phyloP scores from a whole-genome alignment of 176 grass and related monocot genomes.

The Pontederia paniculata region DNA sequence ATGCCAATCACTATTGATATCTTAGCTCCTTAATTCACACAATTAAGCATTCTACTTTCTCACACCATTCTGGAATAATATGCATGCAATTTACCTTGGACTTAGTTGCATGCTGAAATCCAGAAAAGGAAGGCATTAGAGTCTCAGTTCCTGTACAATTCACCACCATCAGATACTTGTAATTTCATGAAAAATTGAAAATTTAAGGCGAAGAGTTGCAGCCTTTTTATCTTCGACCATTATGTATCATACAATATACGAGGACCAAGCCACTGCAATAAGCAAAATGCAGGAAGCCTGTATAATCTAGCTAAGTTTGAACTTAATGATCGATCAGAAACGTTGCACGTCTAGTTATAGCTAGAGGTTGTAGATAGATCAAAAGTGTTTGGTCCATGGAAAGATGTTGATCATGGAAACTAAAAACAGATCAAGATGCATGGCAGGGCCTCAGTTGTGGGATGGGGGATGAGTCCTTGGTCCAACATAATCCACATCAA shows the following conservation, averaged over 20 bases:
- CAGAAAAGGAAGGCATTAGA: not conserved
- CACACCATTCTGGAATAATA: not conserved
- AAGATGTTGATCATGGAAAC: not conserved
- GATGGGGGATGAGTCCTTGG: constrained; percentile 16
- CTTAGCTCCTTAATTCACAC: not conserved
- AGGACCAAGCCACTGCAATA: not conserved
- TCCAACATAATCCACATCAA: constrained; percentile 20
- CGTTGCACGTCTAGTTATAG: too few relatives aligned
- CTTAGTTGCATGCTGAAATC: not conserved
- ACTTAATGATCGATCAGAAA: too few relatives aligned
- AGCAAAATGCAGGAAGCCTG: not conserved
- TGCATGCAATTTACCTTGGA: not conserved
- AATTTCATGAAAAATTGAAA: not conserved
- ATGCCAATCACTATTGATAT: not conserved
- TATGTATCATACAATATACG: not conserved
- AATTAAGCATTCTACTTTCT: not conserved
- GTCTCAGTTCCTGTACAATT: not conserved
- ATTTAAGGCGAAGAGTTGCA: not conserved
- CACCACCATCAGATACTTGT: not conserved
- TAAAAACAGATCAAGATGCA: not conserved
- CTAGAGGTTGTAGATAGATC: too few relatives aligned
- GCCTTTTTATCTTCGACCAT: not conserved
- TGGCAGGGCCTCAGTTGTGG: not conserved
- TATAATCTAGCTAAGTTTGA: not conserved
- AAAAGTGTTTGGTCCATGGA: too few relatives aligned